Evolutionary conservation across 768 basidiomycete species (phyloP).

Genomic region (Leccinellum albellum): DNA sequence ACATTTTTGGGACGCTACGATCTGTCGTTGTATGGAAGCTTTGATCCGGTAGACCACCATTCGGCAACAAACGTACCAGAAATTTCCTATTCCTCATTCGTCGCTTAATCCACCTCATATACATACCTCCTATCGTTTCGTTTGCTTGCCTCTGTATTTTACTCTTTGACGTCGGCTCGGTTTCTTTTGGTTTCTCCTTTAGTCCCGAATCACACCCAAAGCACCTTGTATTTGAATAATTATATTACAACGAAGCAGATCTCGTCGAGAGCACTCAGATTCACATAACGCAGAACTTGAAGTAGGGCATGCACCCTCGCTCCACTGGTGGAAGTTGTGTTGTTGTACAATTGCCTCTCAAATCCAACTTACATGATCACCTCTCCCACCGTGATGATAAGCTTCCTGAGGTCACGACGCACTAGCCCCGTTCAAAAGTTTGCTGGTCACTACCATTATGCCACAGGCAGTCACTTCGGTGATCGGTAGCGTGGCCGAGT

Average conservation of each 20-base stretch:
- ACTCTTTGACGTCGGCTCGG: constrained; percentile 15
- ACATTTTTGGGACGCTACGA: constrained; percentile 13
- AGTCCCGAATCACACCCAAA: constrained; percentile 12
- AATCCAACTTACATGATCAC: background rate
- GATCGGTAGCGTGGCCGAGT: constrained; percentile 76
- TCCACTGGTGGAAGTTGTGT: background rate
- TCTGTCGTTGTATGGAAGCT: constrained; percentile 21
- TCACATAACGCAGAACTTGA: background rate
- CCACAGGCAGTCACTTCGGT: background rate
- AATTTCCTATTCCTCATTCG: constrained; percentile 6
- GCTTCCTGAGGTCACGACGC: background rate
- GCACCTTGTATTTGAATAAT: constrained; percentile 20
- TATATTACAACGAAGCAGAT: background rate
- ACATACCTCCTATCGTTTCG: constrained; percentile 19
- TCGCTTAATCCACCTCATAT: constrained; percentile 22
- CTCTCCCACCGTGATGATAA: background rate
- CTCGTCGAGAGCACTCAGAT: background rate
- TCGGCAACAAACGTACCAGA: constrained; percentile 27
- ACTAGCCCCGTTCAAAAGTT: background rate
- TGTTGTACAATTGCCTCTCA: background rate
- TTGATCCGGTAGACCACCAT: constrained; percentile 25
- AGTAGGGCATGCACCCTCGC: background rate
- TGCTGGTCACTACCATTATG: background rate
- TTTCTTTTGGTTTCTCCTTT: constrained; percentile 2
- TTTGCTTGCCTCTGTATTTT: constrained; percentile 29